Base-by-base conservation (phyloP, 257 asterid species). In the Scutellaria baicalensis region DNA sequence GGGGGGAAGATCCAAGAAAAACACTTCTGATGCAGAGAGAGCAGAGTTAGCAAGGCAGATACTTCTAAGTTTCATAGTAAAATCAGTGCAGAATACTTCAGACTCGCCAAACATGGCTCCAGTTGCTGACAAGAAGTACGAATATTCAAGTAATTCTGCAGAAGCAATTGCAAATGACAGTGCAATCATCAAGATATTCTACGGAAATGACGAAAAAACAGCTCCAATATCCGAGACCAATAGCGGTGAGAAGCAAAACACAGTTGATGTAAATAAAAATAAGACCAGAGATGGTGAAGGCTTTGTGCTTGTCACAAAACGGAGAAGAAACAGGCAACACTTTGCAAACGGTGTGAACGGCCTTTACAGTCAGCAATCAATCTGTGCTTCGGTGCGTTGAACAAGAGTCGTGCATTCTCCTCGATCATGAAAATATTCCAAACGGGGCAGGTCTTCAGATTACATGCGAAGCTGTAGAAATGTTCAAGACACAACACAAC, bases 41-140 rank as follows among this genome's bases (percentile, higher is more conserved):
- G 92, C 94, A 12, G 99, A 94, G 77, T 73, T 94, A 43, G 99
- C 98, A 0, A 83, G 99, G 77, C 97, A 94, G 78, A 88, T 94
- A 77, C 89, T 91, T 6, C 90, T 89, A 64, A 88, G 99, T 75
- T 94, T 94, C 87, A 89, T 94, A 6, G 96, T 94, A 27, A 94
- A 89, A 71, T 94, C 99, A 6, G 97, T 89, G 74, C 86, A 83
- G 84, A 80, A 84, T 68, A 70, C 84, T 75, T 85, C 97, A 36
- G 97, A 86, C 61, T 47, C 86, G 31, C 77, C 80, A 33, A 44
- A 65, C 55, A 77, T 60, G 56, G 59, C 82, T 75, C 69, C 86
- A 2, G 82, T 36, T 33, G 50, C 71, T 27, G 80, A 83, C 48
- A 86, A 83, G 84, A 84, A 82, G 79, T 43, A 77, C 3, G 90